Base-by-base conservation (phyloP, 306 rosid species). In the Sphenostylis stenocarpa region DNA sequence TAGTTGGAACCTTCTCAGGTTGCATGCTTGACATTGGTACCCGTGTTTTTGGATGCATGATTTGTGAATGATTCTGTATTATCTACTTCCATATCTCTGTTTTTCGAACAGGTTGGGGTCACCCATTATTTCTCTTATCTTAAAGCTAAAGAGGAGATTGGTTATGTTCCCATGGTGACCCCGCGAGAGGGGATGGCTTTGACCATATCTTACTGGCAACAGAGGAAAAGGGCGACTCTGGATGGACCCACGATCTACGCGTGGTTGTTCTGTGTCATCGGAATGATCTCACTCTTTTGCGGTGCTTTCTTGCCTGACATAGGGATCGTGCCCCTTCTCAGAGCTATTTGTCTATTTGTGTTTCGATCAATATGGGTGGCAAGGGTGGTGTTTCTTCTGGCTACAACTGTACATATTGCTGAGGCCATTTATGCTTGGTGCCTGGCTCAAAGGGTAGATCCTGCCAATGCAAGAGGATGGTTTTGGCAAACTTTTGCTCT, bases 71-170 rank as follows among this genome's bases (percentile, higher is more conserved):
- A n/a, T n/a, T n/a, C 56, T 65, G 29, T 39, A 16, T 28, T 38
- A 34, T 60, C 36, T 16, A 3, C 67, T 38, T 63, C 33, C 31
- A 63, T 64, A 11, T 75, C 56, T 78, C 78, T 72, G 28, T 70
- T 82, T 72, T 85, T 73, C 68, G 68, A n/a, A 77, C 90, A 95
- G 98, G 97, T 92, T 7, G 98, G 97, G 26, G 92, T 95, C 71
- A 85, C 89, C 47, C 94, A 92, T 76, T 88, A 89, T 81, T 92
- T 90, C 86, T 92, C 99, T 71, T 88, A 83, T 68, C 91, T 90
- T 65, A 92, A 95, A 85, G 99, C 99, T 48, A 95, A 71, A 90
- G 85, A 92, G 73, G 97, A 95, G 82, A 85, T 95, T 68, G 96
- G 97, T 21, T 95, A 92, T 79, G 84, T 85, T 51, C 97, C 97